Evolutionary conservation across 352 stramenopile species (phyloP).

Genomic region (Phytophthora quininea): DNA sequence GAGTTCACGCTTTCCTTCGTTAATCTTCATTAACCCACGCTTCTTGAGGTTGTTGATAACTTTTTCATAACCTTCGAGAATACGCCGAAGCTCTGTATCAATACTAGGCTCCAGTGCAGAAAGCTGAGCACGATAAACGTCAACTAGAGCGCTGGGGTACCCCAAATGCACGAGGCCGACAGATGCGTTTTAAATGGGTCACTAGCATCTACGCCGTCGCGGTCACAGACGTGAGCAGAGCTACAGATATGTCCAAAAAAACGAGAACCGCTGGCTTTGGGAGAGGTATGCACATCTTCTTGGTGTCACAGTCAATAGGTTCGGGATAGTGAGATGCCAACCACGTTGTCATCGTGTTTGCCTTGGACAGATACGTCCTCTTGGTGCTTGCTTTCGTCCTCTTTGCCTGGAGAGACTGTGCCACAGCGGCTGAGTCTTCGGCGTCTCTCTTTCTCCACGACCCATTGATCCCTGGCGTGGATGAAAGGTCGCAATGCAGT

Average conservation of each 20-base stretch:
- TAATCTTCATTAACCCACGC: slow-evolving; percentile 12
- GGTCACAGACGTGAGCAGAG: too few species aligned
- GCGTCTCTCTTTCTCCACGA: too few species aligned
- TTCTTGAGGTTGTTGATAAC: not conserved
- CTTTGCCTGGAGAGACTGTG: too few species aligned
- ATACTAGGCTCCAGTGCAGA: not conserved
- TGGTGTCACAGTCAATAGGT: not conserved
- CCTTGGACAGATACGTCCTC: not conserved
- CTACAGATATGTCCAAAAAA: slow-evolving; percentile 8
- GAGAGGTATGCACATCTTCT: not conserved
- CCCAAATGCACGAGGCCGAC: not conserved
- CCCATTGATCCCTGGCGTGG: not conserved
- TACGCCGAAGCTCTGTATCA: not conserved
- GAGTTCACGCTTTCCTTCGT: slow-evolving; percentile 6
- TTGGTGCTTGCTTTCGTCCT: too few species aligned
- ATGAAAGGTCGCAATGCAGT: not conserved
- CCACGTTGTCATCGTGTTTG: slow-evolving; percentile 5
- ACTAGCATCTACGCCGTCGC: not conserved
- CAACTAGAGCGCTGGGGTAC: not conserved
- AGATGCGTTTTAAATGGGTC: not conserved
- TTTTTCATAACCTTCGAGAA: slow-evolving; percentile 3
- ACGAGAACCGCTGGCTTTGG: not conserved
- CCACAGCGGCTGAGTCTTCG: too few species aligned
- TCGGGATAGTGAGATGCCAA: not conserved
- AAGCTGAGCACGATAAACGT: not conserved